Conservation (phyloP, 2,329 filamentous ascomycete species). For the Domatiomyces catenatus region DNA sequence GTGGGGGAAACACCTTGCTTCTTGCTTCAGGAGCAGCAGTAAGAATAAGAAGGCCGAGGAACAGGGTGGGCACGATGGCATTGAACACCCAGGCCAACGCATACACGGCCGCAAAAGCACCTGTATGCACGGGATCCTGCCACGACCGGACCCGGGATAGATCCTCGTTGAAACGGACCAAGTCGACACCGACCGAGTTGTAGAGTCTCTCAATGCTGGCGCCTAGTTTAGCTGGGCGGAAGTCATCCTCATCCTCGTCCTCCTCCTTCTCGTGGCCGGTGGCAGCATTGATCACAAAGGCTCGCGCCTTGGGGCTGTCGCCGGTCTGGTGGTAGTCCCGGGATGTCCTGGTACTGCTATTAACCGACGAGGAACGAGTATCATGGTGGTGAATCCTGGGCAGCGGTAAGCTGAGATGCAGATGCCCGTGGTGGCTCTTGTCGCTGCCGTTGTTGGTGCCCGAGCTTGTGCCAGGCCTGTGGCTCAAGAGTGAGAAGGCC, state of each 20-base stretch:
- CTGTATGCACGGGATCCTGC: constrained; percentile 55
- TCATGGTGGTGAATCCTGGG: not conserved
- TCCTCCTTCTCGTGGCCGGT: not conserved
- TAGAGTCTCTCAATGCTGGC: constrained; percentile 66
- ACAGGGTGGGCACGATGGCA: constrained; percentile 48
- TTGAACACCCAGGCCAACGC: constrained; percentile 57
- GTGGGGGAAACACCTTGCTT: constrained; percentile 52
- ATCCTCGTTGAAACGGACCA: constrained; percentile 56
- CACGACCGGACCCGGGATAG: constrained; percentile 63
- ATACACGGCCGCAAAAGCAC: constrained; percentile 48
- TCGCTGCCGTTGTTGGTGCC: not conserved
- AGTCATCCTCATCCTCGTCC: constrained; percentile 68
- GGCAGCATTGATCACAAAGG: not conserved
- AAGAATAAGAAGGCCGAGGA: constrained; percentile 46
- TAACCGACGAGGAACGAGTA: not conserved
- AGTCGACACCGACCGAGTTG: constrained; percentile 56
- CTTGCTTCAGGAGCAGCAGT: constrained; percentile 51
- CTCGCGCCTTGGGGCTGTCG: not conserved
- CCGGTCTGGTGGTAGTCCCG: not conserved
- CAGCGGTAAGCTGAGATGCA: not conserved
- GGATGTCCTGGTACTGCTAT: not conserved
- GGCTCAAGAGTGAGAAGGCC: not conserved
- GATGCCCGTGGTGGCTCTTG: too few relatives aligned
- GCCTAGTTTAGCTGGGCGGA: constrained; percentile 68
- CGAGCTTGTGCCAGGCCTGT: not conserved